Evolutionary conservation across 106 monocot genomes (phyloP).

Genomic region (Gastrodia elata): DNA sequence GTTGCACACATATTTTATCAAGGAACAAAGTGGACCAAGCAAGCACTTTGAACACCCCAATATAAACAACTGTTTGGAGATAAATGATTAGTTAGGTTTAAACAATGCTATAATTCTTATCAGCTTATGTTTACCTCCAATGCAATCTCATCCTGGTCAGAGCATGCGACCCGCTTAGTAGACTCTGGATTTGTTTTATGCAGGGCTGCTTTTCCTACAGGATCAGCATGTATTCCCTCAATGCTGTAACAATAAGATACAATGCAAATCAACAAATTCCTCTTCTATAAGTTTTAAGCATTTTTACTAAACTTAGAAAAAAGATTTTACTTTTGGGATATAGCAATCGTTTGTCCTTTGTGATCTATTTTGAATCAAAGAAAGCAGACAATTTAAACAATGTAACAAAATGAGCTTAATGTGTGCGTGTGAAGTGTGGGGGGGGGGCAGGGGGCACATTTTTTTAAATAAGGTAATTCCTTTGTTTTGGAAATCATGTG

Average conservation of each 20-base stretch:
- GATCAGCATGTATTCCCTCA: background rate
- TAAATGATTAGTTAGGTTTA: background rate
- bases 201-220: background rate
- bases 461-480: too few species aligned
- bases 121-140: background rate
- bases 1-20: background rate
- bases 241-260: slow-evolving; percentile 5
- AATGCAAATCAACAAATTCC: background rate
- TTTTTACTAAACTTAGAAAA: background rate
- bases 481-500: too few species aligned
- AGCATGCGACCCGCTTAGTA: background rate
- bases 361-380: background rate
- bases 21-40: background rate
- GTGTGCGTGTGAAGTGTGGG: too few species aligned
- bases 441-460: too few species aligned
- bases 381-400: too few species aligned
- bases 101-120: background rate
- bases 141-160: background rate
- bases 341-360: background rate
- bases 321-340: background rate
- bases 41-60: background rate
- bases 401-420: too few species aligned
- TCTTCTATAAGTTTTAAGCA: background rate
- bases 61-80: background rate
- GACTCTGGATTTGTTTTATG: background rate